A percentile compares a stretch with the other conserved stretches of the same genome.
phyloP scores from a whole-genome alignment of 2,329 filamentous ascomycete genomes.

The Rutstroemia sp. region DNA sequence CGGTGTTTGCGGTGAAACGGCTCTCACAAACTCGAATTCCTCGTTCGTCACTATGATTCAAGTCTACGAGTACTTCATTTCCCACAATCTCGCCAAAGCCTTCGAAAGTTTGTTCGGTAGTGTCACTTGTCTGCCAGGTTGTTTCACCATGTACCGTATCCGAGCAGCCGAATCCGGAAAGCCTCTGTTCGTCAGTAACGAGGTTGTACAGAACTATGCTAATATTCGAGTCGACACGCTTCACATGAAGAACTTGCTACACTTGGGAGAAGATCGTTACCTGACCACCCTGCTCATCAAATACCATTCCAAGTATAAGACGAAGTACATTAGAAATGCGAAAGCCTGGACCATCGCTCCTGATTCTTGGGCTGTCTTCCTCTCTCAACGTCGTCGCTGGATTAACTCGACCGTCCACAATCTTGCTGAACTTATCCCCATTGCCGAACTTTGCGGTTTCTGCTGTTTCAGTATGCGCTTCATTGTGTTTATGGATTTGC shows the following conservation, averaged over 20 bases:
- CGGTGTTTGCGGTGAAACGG: slow-evolving; percentile 90
- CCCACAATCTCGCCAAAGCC: slow-evolving; percentile 91
- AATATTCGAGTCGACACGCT: slow-evolving; percentile 95
- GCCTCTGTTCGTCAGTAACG: slow-evolving; percentile 89
- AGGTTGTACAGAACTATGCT: slow-evolving; percentile 80
- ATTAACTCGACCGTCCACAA: slow-evolving; percentile 99
- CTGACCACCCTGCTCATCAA: slow-evolving; percentile 91
- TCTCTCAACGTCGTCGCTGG: slow-evolving; percentile 98
- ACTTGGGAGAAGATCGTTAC: slow-evolving; percentile 96
- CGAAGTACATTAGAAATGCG: slow-evolving; percentile 88
- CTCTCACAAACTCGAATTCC: slow-evolving; percentile 83
- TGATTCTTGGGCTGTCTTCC: slow-evolving; percentile 87
- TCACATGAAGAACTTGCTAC: slow-evolving; percentile 97
- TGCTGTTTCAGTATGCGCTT: slow-evolving; percentile 99
- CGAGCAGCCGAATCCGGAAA: slow-evolving; percentile 91
- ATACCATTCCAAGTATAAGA: slow-evolving; percentile 90
- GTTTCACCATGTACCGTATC: slow-evolving; percentile 98
- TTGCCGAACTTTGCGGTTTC: slow-evolving; percentile 95
- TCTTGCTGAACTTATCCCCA: slow-evolving; percentile 85
- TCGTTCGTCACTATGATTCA: slow-evolving; percentile 99
- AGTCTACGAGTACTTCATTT: slow-evolving; percentile 99
- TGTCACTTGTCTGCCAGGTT: slow-evolving; percentile 95
- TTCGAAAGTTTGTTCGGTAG: slow-evolving; percentile 97
- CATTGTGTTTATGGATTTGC: slow-evolving; percentile 86
- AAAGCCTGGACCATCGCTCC: slow-evolving; percentile 97